A percentile compares a stretch with the other conserved stretches of the same genome.
Conservation (phyloP, 371 early-diverging fungal species). For the Lichtheimia hyalospora region DNA sequence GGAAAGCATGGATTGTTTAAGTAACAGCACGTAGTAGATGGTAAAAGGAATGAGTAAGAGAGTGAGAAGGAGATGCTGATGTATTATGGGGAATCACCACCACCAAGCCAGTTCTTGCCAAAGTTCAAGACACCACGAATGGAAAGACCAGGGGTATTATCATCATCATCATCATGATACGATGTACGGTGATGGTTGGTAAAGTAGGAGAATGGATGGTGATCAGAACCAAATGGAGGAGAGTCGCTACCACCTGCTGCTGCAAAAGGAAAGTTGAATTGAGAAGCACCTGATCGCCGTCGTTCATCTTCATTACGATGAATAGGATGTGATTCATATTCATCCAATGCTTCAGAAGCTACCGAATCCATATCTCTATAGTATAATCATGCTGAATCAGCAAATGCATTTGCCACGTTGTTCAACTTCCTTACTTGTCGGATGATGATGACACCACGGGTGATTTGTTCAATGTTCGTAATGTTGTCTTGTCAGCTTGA, state of each 20-base stretch:
- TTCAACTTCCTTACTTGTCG: slow-evolving; percentile 9
- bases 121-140: slow-evolving; percentile 25
- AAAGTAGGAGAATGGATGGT: slow-evolving; percentile 42
- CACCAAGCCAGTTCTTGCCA: slow-evolving; percentile 28
- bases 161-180: slow-evolving; percentile 3
- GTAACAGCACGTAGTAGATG: neutral
- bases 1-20: neutral
- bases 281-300: slow-evolving; percentile 27
- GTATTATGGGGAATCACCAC: neutral
- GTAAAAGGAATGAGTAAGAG: neutral
- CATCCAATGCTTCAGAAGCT: slow-evolving; percentile 37
- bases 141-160: slow-evolving; percentile 12
- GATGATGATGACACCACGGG: neutral
- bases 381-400: neutral
- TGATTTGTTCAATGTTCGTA: slow-evolving; percentile 12
- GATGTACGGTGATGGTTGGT: slow-evolving; percentile 12
- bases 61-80: neutral
- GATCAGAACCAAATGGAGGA: slow-evolving; percentile 39
- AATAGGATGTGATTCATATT: slow-evolving; percentile 26
- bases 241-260: slow-evolving; percentile 13
- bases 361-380: slow-evolving; percentile 30
- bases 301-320: slow-evolving; percentile 5
- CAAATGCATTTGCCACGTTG: too few species aligned
- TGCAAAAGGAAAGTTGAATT: slow-evolving; percentile 14
- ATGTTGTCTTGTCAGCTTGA: slow-evolving; percentile 19